Conservation (phyloP, 208 protist genomes). For the Trypanosoma congolense region DNA sequence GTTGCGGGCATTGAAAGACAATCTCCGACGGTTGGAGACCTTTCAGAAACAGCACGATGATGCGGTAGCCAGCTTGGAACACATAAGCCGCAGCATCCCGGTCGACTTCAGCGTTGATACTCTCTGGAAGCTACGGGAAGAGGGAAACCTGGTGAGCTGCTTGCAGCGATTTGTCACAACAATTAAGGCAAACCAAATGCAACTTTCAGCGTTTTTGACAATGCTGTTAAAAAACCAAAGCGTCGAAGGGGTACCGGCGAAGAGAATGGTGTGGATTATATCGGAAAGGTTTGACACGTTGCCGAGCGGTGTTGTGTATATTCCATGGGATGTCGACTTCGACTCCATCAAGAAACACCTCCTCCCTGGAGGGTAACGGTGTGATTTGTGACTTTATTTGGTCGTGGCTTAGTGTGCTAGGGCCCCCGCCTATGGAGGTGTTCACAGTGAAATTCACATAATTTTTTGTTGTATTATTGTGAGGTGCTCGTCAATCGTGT, state of each 20-base stretch:
- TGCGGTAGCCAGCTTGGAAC: slow-evolving; percentile 52
- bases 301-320: slow-evolving; percentile 75
- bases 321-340: slow-evolving; percentile 81
- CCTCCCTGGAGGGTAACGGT: slow-evolving; percentile 24
- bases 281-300: slow-evolving; percentile 70
- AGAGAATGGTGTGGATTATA: slow-evolving; percentile 79
- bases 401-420: no score
- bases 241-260: slow-evolving; percentile 27
- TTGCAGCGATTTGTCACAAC: slow-evolving; percentile 57
- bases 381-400: not conserved
- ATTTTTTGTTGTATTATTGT: no score
- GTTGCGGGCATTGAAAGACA: slow-evolving; percentile 72
- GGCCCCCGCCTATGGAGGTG: no score
- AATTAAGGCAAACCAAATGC: slow-evolving; percentile 55
- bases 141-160: slow-evolving; percentile 49
- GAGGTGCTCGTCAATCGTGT: no score
- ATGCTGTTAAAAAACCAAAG: slow-evolving; percentile 20
- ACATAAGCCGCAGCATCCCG: slow-evolving; percentile 60
- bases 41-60: slow-evolving; percentile 56
- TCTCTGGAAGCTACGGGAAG: slow-evolving; percentile 70
- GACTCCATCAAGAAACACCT: slow-evolving; percentile 65
- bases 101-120: slow-evolving; percentile 83
- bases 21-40: slow-evolving; percentile 52
- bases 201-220: slow-evolving; percentile 50
- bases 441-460: no score